Conservation (phyloP, 768 basidiomycete genomes). For the Boletus reticulatus region DNA sequence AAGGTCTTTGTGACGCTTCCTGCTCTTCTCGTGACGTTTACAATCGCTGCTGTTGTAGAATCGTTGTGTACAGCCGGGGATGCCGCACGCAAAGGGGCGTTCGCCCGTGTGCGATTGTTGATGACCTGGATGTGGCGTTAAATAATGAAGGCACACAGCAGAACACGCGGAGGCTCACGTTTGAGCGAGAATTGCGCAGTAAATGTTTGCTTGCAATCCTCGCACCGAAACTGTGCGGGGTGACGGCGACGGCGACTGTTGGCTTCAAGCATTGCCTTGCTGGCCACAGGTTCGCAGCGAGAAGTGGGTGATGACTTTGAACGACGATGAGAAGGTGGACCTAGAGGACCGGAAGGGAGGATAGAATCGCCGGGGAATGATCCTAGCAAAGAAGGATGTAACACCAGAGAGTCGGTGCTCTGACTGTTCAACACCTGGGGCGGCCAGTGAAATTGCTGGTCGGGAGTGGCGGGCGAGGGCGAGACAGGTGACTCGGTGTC, state of each 20-base stretch:
- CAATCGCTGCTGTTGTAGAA: slow-evolving; percentile 35
- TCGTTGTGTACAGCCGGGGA: slow-evolving; percentile 26
- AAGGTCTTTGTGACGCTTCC: slow-evolving; percentile 29
- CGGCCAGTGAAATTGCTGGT: slow-evolving; percentile 6
- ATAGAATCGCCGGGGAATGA: not conserved
- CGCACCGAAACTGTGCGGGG: slow-evolving; percentile 18
- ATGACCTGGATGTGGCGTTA: slow-evolving; percentile 24
- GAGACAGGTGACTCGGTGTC: slow-evolving; percentile 21
- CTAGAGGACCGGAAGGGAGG: not conserved
- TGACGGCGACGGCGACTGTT: slow-evolving; percentile 32
- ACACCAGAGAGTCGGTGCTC: slow-evolving; percentile 9
- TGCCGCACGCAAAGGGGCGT: slow-evolving; percentile 22
- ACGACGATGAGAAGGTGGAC: slow-evolving; percentile 11
- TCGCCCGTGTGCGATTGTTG: slow-evolving; percentile 28
- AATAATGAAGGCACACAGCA: not conserved
- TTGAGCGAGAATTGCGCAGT: slow-evolving; percentile 33
- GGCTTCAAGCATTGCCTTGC: slow-evolving; percentile 33
- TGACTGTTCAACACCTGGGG: not conserved
- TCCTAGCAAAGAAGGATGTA: not conserved
- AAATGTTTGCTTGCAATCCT: slow-evolving; percentile 23
- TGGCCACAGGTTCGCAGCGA: slow-evolving; percentile 24
- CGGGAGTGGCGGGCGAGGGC: slow-evolving; percentile 17
- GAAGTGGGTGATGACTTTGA: slow-evolving; percentile 12
- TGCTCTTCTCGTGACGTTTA: slow-evolving; percentile 34
- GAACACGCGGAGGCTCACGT: slow-evolving; percentile 18